Conservation (phyloP, 257 asterid species). For the Datura wrightii region DNA sequence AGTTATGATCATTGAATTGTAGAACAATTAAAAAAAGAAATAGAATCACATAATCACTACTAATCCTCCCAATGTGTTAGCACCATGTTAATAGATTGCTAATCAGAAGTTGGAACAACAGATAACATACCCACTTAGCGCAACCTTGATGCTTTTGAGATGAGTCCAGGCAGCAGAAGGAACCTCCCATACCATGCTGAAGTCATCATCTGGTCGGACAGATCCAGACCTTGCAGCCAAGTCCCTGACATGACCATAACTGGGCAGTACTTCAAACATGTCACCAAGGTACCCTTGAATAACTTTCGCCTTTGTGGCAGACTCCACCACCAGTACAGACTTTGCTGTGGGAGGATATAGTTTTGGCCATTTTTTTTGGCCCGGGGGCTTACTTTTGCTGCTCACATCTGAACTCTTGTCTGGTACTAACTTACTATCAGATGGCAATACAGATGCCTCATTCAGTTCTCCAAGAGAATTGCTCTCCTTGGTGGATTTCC, state of each 20-base stretch:
- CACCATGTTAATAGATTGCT: background rate
- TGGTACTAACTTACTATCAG: slow-evolving; percentile 40
- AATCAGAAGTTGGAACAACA: slow-evolving; percentile 34
- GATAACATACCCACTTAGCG: slow-evolving; percentile 77
- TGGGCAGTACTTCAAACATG: slow-evolving; percentile 92
- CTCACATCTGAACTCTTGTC: slow-evolving; percentile 37
- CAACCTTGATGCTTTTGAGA: slow-evolving; percentile 87
- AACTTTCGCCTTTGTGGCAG: slow-evolving; percentile 83
- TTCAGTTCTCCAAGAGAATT: slow-evolving; percentile 37
- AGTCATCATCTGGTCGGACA: slow-evolving; percentile 92
- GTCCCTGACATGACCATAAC: slow-evolving; percentile 97
- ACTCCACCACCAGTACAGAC: slow-evolving; percentile 86
- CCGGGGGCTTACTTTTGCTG: slow-evolving; percentile 44
- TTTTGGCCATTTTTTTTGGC: slow-evolving; percentile 53
- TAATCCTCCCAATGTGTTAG: slow-evolving; percentile 15
- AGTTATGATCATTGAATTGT: background rate
- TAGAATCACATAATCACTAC: slow-evolving; percentile 17
- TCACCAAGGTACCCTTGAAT: slow-evolving; percentile 96
- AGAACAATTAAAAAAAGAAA: background rate
- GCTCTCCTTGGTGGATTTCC: slow-evolving; percentile 48
- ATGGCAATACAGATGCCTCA: slow-evolving; percentile 37
- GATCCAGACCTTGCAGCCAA: slow-evolving; percentile 98
- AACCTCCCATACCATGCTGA: slow-evolving; percentile 99
- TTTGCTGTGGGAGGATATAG: slow-evolving; percentile 80
- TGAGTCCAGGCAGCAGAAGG: slow-evolving; percentile 97